These are phyloP conservation scores for Nyssa sinensis DNA, from an alignment of 148 eudicot species.

Conservation along the genomic window DNA sequence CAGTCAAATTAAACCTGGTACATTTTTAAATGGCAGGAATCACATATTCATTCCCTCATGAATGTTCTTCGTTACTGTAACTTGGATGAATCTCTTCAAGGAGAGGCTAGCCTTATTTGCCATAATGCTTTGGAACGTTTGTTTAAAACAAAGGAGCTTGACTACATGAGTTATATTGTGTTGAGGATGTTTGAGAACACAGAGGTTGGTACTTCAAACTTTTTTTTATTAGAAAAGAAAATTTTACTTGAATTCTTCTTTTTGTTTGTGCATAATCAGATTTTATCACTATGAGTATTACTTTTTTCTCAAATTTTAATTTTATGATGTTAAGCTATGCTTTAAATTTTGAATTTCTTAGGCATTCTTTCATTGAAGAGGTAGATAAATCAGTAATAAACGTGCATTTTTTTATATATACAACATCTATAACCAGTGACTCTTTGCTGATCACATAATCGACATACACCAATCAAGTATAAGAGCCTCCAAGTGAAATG, in stretches of 20 bases:
- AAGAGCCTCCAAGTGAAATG: too few species aligned
- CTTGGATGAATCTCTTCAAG: slow-evolving; percentile 93
- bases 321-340: neutral
- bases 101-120: slow-evolving; percentile 76
- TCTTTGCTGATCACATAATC: too few species aligned
- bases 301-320: neutral
- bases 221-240: too few species aligned
- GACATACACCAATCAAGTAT: too few species aligned
- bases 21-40: slow-evolving; percentile 59
- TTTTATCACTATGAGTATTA: neutral
- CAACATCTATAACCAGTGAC: too few species aligned
- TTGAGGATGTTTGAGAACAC: slow-evolving; percentile 94
- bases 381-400: too few species aligned
- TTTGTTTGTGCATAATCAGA: neutral
- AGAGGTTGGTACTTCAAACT: slow-evolving; percentile 76
- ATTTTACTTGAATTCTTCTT: slow-evolving; percentile 7
- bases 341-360: neutral
- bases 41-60: slow-evolving; percentile 96
- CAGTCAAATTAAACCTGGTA: neutral
- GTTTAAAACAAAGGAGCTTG: slow-evolving; percentile 85
- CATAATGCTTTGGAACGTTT: slow-evolving; percentile 73
- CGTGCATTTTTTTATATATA: too few species aligned
- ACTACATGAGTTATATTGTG: slow-evolving; percentile 91
- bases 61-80: slow-evolving; percentile 98
- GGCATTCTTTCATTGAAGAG: neutral